Evolutionary conservation across 176 grass and related monocot species (phyloP).

Genomic region (Oryza meyeriana): DNA sequence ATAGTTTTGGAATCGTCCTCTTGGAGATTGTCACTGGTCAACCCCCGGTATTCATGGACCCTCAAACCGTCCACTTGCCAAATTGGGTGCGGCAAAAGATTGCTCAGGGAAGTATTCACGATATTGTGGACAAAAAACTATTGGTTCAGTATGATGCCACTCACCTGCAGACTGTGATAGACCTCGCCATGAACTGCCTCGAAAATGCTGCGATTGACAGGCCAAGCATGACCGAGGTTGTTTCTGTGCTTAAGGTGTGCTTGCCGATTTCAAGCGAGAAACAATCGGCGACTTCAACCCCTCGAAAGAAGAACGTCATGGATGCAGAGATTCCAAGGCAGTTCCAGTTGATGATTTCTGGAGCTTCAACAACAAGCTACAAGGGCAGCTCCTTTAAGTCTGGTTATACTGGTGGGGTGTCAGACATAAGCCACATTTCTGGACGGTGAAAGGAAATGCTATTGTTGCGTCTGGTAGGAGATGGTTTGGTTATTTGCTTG

Average conservation of each 20-base stretch:
- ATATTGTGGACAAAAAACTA: background rate
- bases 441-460: background rate
- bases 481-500: background rate
- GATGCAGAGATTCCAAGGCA: background rate
- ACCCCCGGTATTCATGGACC: background rate
- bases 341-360: background rate
- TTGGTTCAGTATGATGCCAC: background rate
- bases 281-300: background rate
- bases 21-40: conserved; percentile 15
- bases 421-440: background rate
- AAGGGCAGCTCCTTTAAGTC: background rate
- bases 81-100: conserved; percentile 12
- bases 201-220: background rate
- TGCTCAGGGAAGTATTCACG: background rate
- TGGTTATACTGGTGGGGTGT: background rate
- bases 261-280: background rate
- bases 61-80: background rate
- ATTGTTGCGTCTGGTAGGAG: background rate
- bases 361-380: background rate
- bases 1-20: conserved; percentile 1
- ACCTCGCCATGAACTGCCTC: conserved; percentile 8
- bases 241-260: background rate
- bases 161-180: background rate
- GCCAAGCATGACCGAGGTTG: conserved; percentile 1
- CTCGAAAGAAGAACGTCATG: background rate